Evolutionary conservation across 2,329 filamentous ascomycete species (phyloP).

Genomic region (Neophaeococcomyces aloes): DNA sequence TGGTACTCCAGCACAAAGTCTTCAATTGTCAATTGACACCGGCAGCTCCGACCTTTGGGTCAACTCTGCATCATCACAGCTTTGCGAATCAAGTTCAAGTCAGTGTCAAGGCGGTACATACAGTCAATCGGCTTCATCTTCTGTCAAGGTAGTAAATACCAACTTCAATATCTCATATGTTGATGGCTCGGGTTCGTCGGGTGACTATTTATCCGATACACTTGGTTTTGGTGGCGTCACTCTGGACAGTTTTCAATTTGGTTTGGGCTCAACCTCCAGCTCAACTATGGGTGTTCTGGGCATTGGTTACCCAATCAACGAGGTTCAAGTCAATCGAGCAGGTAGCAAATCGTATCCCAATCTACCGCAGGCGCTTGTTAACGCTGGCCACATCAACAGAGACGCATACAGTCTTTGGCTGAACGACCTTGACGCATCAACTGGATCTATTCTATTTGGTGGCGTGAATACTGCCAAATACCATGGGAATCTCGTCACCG

Average conservation of each 20-base stretch:
- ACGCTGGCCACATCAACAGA: constrained; percentile 50
- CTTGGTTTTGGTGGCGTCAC: constrained; percentile 41
- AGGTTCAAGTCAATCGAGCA: constrained; percentile 55
- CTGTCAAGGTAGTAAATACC: constrained; percentile 61
- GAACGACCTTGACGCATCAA: constrained; percentile 57
- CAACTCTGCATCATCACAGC: constrained; percentile 51
- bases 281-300: constrained; percentile 67
- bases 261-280: constrained; percentile 46
- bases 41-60: constrained; percentile 55
- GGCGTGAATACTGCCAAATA: constrained; percentile 61
- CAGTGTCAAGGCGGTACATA: constrained; percentile 59
- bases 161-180: constrained; percentile 83
- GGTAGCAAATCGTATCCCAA: constrained; percentile 52
- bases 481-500: constrained; percentile 49
- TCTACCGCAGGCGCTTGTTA: constrained; percentile 54
- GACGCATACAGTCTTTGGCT: constrained; percentile 66
- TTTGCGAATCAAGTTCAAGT: constrained; percentile 43
- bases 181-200: constrained; percentile 64
- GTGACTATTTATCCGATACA: constrained; percentile 71
- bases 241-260: constrained; percentile 47
- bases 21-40: constrained; percentile 51
- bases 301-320: constrained; percentile 70
- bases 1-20: constrained; percentile 46
- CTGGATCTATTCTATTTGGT: constrained; percentile 62
- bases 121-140: constrained; percentile 59